These are phyloP conservation scores for Aspergillus egyptiacus DNA, from an alignment of 495 filamentous ascomycete species.

Conservation along the genomic window DNA sequence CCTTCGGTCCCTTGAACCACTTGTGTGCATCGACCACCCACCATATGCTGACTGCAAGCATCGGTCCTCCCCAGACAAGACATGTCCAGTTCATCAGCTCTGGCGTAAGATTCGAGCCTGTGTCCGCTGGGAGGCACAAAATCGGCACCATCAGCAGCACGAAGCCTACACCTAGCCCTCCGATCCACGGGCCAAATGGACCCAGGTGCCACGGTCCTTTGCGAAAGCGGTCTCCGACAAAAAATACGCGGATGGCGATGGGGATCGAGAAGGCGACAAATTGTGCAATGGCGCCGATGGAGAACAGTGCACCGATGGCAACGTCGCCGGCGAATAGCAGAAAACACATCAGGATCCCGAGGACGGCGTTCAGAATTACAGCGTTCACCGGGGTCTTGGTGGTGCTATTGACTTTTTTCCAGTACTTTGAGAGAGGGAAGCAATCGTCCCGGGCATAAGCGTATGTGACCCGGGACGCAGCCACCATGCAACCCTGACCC, in stretches of 20 bases:
- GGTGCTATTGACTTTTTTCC: constrained; percentile 59
- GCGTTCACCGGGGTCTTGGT: constrained; percentile 74
- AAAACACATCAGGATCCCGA: constrained; percentile 60
- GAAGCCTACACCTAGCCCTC: constrained; percentile 55
- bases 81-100: constrained; percentile 71
- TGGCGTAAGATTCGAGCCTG: constrained; percentile 49
- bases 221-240: constrained; percentile 65
- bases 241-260: constrained; percentile 68
- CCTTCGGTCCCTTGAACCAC: constrained; percentile 75
- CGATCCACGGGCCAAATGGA: constrained; percentile 54
- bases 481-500: constrained; percentile 81
- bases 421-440: constrained; percentile 59
- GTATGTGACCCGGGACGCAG: constrained; percentile 71
- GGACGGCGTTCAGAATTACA: constrained; percentile 62
- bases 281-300: constrained; percentile 67
- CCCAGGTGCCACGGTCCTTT: constrained; percentile 72
- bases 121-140: constrained; percentile 60
- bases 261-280: constrained; percentile 71
- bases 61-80: constrained; percentile 67
- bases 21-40: constrained; percentile 63
- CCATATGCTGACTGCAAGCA: constrained; percentile 59
- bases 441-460: constrained; percentile 76
- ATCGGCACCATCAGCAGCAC: constrained; percentile 70
- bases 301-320: constrained; percentile 70
- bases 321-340: constrained; percentile 62